Evolutionary conservation across 108 stramenopile genomes (phyloP).

Genomic region (Cylindrotheca fusiformis): DNA sequence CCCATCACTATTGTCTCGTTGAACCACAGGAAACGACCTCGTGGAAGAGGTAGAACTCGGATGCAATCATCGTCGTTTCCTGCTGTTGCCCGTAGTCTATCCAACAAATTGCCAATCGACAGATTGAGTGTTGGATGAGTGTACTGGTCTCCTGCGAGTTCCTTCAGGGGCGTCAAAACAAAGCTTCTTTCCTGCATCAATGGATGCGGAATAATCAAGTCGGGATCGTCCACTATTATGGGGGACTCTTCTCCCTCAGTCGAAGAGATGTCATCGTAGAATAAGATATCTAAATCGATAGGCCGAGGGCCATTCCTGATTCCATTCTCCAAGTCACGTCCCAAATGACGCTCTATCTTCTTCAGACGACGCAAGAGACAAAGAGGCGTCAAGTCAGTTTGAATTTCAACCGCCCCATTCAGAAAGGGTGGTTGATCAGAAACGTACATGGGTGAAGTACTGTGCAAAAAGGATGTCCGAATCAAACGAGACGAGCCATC

Average conservation of each 20-base stretch:
- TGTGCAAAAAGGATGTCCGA: slow-evolving; percentile 72
- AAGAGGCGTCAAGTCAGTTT: slow-evolving; percentile 56
- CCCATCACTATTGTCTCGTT: slow-evolving; percentile 89
- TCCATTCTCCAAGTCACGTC: slow-evolving; percentile 47
- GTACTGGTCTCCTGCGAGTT: slow-evolving; percentile 48
- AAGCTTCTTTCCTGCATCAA: slow-evolving; percentile 88
- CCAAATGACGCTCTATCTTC: slow-evolving; percentile 59
- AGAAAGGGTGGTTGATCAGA: slow-evolving; percentile 82
- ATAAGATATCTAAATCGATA: slow-evolving; percentile 87
- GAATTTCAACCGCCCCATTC: slow-evolving; percentile 81
- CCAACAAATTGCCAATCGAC: slow-evolving; percentile 45
- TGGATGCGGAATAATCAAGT: slow-evolving; percentile 86
- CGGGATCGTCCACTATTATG: slow-evolving; percentile 32
- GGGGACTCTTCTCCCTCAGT: slow-evolving; percentile 27
- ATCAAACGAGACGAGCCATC: slow-evolving; percentile 29
- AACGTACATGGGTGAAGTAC: slow-evolving; percentile 86
- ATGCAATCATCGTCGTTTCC: slow-evolving; percentile 15
- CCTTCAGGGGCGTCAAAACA: slow-evolving; percentile 88
- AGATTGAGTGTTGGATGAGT: slow-evolving; percentile 46
- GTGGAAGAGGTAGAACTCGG: slow-evolving; percentile 66
- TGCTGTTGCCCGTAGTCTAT: slow-evolving; percentile 6
- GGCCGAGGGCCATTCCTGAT: slow-evolving; percentile 83
- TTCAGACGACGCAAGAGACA: slow-evolving; percentile 60
- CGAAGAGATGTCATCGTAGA: slow-evolving; percentile 39
- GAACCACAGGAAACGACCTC: slow-evolving; percentile 60